Conservation (phyloP, 1,284 basidiomycete species). For the Microbotryum lychnidis-dioicae region DNA sequence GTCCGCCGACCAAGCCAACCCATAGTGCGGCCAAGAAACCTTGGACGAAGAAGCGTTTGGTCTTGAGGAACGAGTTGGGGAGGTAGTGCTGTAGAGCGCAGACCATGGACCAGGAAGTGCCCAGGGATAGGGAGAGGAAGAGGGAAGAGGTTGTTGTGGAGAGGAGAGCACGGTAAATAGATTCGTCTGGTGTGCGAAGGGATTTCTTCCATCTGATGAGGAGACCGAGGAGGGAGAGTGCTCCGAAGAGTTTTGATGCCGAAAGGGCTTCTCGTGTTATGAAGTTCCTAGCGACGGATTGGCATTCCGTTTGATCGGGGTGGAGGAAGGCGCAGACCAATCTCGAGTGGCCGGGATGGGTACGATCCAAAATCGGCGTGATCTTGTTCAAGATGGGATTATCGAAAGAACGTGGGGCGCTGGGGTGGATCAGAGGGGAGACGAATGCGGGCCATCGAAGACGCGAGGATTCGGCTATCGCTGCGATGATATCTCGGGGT, state of each 20-base stretch:
- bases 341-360: constrained; percentile 5
- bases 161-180: neutral
- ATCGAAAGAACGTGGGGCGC: neutral
- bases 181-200: neutral
- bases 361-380: neutral
- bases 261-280: neutral
- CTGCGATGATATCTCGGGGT: neutral
- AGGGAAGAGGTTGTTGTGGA: constrained; percentile 2
- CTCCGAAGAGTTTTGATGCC: constrained; percentile 5
- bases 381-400: neutral
- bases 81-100: constrained; percentile 8
- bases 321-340: constrained; percentile 8
- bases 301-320: constrained; percentile 1
- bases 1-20: neutral
- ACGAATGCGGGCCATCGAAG: neutral
- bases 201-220: constrained; percentile 5
- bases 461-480: neutral
- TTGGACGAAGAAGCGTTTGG: constrained; percentile 4
- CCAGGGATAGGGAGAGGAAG: constrained; percentile 7
- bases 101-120: constrained; percentile 8
- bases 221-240: neutral
- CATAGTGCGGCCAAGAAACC: constrained; percentile 10
- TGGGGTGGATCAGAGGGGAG: constrained; percentile 3
- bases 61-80: neutral
- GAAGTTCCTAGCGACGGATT: neutral